Percentiles rank a stretch among this genome's conserved stretches.
Evolutionary conservation across 1,284 basidiomycete species (phyloP).

Genomic region (Cryptococcus jaspeensis): DNA sequence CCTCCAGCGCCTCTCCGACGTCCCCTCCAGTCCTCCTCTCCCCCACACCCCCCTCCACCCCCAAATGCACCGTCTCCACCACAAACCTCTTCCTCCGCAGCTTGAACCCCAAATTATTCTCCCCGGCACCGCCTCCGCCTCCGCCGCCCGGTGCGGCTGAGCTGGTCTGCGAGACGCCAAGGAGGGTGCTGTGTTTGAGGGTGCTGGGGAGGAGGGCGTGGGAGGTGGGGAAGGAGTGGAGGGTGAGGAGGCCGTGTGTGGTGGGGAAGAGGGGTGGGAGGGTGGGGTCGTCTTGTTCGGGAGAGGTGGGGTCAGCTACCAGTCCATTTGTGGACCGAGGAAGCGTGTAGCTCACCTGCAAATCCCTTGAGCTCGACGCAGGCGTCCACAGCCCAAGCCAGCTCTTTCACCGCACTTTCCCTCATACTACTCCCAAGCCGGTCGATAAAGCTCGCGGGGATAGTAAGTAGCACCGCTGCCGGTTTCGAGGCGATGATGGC

Average conservation of each 20-base stretch:
- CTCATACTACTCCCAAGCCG: conserved; percentile 37
- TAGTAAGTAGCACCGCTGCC: conserved; percentile 65
- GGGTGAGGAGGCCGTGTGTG: conserved; percentile 76
- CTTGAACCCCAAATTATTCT: conserved; percentile 95
- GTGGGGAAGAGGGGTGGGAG: conserved; percentile 66
- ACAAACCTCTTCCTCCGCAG: conserved; percentile 82
- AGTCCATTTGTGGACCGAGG: neutral
- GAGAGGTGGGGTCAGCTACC: neutral
- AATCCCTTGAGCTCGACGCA: conserved; percentile 74
- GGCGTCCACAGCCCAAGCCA: conserved; percentile 77
- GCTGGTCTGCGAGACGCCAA: conserved; percentile 47
- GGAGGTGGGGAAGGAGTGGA: conserved; percentile 72
- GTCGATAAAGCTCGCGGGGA: conserved; percentile 57
- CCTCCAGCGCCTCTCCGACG: conserved; percentile 10
- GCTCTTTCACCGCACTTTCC: conserved; percentile 66
- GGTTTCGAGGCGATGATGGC: conserved; percentile 58
- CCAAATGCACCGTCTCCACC: conserved; percentile 89
- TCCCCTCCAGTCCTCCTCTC: conserved; percentile 66
- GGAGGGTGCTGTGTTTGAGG: conserved; percentile 56
- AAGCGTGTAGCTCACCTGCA: conserved; percentile 60
- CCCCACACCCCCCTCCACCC: conserved; percentile 84
- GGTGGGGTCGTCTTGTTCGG: conserved; percentile 36
- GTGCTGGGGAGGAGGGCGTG: conserved; percentile 69
- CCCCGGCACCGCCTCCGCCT: conserved; percentile 59
- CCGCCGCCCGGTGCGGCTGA: conserved; percentile 43